Evolutionary conservation across 768 basidiomycete species (phyloP).

Genomic region (Polyporus arcularius): DNA sequence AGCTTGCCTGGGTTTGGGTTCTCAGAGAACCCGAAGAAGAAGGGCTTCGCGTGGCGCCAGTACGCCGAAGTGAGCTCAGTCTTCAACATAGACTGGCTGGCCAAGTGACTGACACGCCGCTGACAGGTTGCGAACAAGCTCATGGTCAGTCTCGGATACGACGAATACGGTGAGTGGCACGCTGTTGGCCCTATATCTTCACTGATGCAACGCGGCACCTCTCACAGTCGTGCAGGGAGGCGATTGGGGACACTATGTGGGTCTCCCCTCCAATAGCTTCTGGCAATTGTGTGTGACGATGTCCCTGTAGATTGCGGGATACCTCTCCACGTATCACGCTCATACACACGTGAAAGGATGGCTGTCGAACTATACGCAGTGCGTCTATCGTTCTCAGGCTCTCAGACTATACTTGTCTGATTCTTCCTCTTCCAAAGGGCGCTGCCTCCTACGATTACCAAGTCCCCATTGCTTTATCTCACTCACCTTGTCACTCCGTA

Average conservation of each 20-base stretch:
- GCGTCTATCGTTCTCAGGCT: background rate
- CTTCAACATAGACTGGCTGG: background rate
- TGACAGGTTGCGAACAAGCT: constrained; percentile 28
- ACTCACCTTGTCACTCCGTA: constrained; percentile 29
- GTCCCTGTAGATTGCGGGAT: constrained; percentile 27
- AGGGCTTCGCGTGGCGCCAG: constrained; percentile 49
- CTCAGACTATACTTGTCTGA: background rate
- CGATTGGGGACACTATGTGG: constrained; percentile 46
- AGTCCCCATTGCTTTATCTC: constrained; percentile 33
- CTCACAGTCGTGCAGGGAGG: constrained; percentile 46
- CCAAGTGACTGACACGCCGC: background rate
- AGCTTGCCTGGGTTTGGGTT: constrained; percentile 66
- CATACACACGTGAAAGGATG: constrained; percentile 34
- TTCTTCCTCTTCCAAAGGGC: constrained; percentile 29
- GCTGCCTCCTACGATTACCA: constrained; percentile 24
- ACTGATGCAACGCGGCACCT: background rate
- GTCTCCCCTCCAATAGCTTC: background rate
- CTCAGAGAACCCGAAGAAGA: constrained; percentile 54
- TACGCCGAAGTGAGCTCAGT: constrained; percentile 51
- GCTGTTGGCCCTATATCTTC: no score
- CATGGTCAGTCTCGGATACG: constrained; percentile 33
- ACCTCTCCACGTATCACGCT: constrained; percentile 28
- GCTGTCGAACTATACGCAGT: constrained; percentile 36
- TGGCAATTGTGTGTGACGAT: background rate
- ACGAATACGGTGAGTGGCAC: constrained; percentile 24